Percentiles rank a stretch among this genome's conserved stretches.
These are phyloP conservation scores for Alternaria ventricosa DNA, from an alignment of 2,329 filamentous ascomycete genomes.

Conservation along the genomic window DNA sequence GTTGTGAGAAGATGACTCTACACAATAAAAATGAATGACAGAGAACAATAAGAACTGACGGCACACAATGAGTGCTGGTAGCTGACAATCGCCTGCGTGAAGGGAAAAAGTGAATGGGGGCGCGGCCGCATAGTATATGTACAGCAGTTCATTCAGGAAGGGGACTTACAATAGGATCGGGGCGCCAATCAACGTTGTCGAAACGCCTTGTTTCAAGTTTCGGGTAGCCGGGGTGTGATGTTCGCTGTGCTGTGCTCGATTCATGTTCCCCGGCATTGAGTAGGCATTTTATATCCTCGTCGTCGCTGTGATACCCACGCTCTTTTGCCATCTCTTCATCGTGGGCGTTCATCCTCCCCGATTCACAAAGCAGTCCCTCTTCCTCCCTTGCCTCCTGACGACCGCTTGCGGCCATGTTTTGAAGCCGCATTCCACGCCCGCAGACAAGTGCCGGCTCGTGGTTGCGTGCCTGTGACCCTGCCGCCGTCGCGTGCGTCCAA, in stretches of 20 bases:
- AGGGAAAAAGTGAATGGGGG: slow-evolving; percentile 26
- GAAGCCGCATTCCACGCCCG: slow-evolving; percentile 29
- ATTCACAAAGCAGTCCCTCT: slow-evolving; percentile 31
- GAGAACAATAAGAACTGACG: slow-evolving; percentile 38
- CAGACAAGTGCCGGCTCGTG: slow-evolving; percentile 24
- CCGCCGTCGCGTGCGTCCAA: slow-evolving; percentile 30
- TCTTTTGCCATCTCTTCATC: slow-evolving; percentile 29
- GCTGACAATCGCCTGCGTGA: slow-evolving; percentile 44
- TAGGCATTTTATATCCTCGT: slow-evolving; percentile 39
- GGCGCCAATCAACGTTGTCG: slow-evolving; percentile 39
- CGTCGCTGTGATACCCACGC: slow-evolving; percentile 27
- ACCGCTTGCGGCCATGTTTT: slow-evolving; percentile 30
- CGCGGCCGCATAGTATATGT: slow-evolving; percentile 39
- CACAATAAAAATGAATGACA: slow-evolving; percentile 42
- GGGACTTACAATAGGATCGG: slow-evolving; percentile 39
- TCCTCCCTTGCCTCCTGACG: slow-evolving; percentile 36
- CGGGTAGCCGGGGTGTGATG: slow-evolving; percentile 32
- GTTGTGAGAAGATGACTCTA: slow-evolving; percentile 16
- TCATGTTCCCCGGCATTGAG: slow-evolving; percentile 28
- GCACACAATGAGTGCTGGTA: slow-evolving; percentile 36
- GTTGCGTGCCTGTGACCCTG: slow-evolving; percentile 39
- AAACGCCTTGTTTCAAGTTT: slow-evolving; percentile 47
- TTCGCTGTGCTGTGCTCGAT: slow-evolving; percentile 36
- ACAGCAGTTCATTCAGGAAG: slow-evolving; percentile 25
- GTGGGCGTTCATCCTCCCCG: slow-evolving; percentile 20